A percentile compares a stretch with the other conserved stretches of the same genome.
phyloP scores from a whole-genome alignment of 2,329 filamentous ascomycete species.

The Fusarium oligoseptatum region DNA sequence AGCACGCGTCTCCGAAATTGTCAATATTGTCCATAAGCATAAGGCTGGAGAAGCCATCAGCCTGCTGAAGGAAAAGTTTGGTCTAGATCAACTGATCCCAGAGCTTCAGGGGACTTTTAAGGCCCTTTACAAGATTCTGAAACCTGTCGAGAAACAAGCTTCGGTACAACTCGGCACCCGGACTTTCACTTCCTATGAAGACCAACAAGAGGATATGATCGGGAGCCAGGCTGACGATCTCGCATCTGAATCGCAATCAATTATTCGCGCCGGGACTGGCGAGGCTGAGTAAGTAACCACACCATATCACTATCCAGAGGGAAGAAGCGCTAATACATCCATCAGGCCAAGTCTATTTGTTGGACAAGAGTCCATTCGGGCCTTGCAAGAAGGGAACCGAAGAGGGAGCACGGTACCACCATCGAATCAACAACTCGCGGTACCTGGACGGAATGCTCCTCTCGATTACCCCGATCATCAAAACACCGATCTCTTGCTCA shows the following conservation, averaged over 20 bases:
- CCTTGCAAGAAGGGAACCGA: conserved; percentile 28
- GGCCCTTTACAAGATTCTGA: conserved; percentile 26
- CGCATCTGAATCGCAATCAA: conserved; percentile 45
- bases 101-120: conserved; percentile 37
- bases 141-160: neutral
- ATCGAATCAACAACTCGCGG: conserved; percentile 40
- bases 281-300: conserved; percentile 32
- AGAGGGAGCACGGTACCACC: conserved; percentile 18
- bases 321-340: conserved; percentile 5
- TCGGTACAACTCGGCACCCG: conserved; percentile 1
- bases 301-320: neutral
- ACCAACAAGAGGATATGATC: conserved; percentile 16
- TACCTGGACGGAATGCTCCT: conserved; percentile 29
- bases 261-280: conserved; percentile 32
- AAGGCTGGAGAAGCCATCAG: conserved; percentile 7
- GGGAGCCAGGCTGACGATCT: conserved; percentile 38
- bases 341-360: conserved; percentile 42
- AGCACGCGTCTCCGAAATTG: conserved; percentile 39
- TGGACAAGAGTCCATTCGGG: conserved; percentile 31
- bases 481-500: conserved; percentile 35
- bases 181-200: neutral
- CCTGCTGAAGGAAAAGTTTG: conserved; percentile 33
- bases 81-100: conserved; percentile 31
- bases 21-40: conserved; percentile 18
- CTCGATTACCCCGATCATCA: conserved; percentile 39